Percentiles rank a stretch among this genome's conserved stretches.
Conservation (phyloP, 306 rosid genomes). For the Clitoria ternatea region DNA sequence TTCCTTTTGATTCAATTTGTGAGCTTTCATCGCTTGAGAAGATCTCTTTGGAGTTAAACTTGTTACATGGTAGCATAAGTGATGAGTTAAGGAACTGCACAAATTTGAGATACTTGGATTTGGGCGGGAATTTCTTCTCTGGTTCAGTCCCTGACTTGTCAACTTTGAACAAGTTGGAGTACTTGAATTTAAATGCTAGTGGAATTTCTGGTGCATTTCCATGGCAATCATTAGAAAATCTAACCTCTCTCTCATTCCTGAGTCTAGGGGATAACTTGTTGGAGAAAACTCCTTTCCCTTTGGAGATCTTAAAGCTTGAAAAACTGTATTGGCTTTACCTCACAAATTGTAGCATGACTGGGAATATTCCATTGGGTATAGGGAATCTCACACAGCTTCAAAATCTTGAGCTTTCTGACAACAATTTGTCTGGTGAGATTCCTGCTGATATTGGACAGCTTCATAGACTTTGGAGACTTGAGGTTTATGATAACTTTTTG, state of each 20-base stretch:
- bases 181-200: conserved; percentile 51
- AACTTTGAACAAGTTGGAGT: conserved; percentile 34
- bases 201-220: conserved; percentile 77
- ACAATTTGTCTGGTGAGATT: conserved; percentile 53
- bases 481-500: conserved; percentile 53
- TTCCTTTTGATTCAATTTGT: conserved; percentile 65
- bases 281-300: conserved; percentile 44
- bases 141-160: conserved; percentile 72
- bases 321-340: conserved; percentile 77
- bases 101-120: conserved; percentile 55
- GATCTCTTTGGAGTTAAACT: conserved; percentile 48
- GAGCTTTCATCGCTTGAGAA: conserved; percentile 46
- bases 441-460: conserved; percentile 60
- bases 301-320: conserved; percentile 53
- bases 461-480: conserved; percentile 50
- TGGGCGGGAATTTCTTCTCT: conserved; percentile 56
- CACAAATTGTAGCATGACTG: conserved; percentile 59
- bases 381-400: conserved; percentile 66
- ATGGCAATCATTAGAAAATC: conserved; percentile 72
- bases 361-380: conserved; percentile 54
- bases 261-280: conserved; percentile 76
- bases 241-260: conserved; percentile 47
- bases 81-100: conserved; percentile 56
- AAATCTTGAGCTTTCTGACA: conserved; percentile 66
- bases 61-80: conserved; percentile 41